phyloP scores from a whole-genome alignment of 2,329 filamentous ascomycete genomes.

The Colletotrichum sp. region DNA sequence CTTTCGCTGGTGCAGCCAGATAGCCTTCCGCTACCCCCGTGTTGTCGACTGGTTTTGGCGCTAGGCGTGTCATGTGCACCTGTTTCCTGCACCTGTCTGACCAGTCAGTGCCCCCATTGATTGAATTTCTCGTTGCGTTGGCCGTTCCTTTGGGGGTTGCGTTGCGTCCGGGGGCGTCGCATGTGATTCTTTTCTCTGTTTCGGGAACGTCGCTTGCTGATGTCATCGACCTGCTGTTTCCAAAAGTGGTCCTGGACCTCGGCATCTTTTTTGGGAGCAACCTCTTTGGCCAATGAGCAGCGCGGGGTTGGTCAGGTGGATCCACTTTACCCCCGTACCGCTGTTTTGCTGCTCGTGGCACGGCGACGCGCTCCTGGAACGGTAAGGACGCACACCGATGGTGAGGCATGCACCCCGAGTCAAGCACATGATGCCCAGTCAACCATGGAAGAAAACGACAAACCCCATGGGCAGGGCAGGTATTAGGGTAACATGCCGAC shows the following conservation, averaged over 20 bases:
- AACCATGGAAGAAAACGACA: not conserved
- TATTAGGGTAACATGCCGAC: not conserved
- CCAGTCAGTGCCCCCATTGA: not conserved
- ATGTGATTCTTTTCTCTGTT: slow-evolving; percentile 15
- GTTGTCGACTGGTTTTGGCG: not conserved
- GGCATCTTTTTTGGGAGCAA: not conserved
- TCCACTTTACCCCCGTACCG: not conserved
- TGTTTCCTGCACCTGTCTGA: not conserved
- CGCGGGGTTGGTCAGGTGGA: slow-evolving; percentile 1
- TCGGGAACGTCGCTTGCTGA: slow-evolving; percentile 11
- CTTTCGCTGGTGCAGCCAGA: not conserved
- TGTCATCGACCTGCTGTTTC: slow-evolving; percentile 17
- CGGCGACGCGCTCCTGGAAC: not conserved
- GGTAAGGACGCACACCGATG: not conserved
- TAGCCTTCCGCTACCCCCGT: not conserved
- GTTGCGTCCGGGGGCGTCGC: not conserved
- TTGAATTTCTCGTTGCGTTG: not conserved
- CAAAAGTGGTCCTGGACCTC: slow-evolving; percentile 8
- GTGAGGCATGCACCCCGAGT: not conserved
- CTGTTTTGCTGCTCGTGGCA: not conserved
- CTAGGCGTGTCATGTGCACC: slow-evolving; percentile 13
- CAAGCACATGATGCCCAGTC: not conserved
- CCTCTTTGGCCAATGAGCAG: not conserved
- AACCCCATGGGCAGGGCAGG: not conserved
- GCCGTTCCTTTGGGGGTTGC: not conserved